Evolutionary conservation across 2,329 filamentous ascomycete genomes (phyloP).

Genomic region (Alternaria novae-zelandiae): DNA sequence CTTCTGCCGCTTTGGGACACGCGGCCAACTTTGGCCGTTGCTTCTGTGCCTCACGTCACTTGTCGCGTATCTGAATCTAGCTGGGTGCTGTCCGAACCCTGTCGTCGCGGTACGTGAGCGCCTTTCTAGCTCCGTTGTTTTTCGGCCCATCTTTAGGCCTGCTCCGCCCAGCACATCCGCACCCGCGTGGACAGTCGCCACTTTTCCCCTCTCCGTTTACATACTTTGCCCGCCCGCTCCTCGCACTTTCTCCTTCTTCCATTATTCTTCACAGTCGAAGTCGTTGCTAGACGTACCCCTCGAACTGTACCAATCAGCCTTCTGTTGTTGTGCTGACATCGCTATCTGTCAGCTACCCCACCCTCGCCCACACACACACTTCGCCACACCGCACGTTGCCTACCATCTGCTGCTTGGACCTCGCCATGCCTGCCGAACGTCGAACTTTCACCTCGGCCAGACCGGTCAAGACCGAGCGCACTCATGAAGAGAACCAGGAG

Average conservation of each 20-base stretch:
- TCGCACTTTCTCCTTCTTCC: conserved; percentile 11
- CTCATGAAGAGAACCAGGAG: conserved; percentile 83
- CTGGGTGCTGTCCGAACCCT: conserved; percentile 22
- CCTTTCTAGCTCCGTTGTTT: conserved; percentile 25
- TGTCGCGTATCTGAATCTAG: conserved; percentile 27
- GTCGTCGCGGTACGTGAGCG: conserved; percentile 21
- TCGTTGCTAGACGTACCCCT: conserved; percentile 28
- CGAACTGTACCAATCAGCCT: conserved; percentile 10
- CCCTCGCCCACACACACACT: conserved; percentile 15
- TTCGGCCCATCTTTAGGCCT: conserved; percentile 37
- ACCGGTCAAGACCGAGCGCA: conserved; percentile 71
- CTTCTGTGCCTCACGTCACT: conserved; percentile 21
- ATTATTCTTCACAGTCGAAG: conserved; percentile 21
- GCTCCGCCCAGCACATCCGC: conserved; percentile 26
- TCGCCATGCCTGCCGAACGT: conserved; percentile 50
- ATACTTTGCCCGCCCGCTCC: conserved; percentile 14
- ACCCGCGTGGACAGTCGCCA: conserved; percentile 30
- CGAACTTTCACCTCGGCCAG: conserved; percentile 41
- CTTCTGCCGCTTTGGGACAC: conserved; percentile 8
- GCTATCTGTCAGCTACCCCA: conserved; percentile 10
- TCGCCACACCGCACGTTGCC: conserved; percentile 12
- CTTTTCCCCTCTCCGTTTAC: conserved; percentile 28
- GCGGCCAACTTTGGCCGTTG: conserved; percentile 10
- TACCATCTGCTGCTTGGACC: background rate
- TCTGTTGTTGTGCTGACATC: conserved; percentile 5